phyloP scores from a whole-genome alignment of 192 early-diverging fungal species.

The Coemansia sp. region DNA sequence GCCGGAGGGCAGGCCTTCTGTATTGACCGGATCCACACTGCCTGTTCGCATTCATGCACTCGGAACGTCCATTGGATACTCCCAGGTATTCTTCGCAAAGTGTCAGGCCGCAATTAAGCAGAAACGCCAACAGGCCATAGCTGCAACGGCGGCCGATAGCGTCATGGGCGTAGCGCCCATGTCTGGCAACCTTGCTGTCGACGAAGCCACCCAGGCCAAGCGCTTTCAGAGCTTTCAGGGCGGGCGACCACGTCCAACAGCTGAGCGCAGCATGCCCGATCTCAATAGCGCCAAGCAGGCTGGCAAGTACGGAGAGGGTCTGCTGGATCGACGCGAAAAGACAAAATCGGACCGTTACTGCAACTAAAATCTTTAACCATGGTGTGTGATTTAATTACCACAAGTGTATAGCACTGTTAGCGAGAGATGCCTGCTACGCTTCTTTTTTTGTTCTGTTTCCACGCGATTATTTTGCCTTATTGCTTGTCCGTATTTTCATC shows the following conservation, averaged over 20 bases:
- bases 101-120: not conserved
- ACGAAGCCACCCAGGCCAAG: conserved; percentile 6
- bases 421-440: not conserved
- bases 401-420: not conserved
- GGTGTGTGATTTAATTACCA: not conserved
- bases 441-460: not conserved
- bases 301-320: conserved; percentile 7
- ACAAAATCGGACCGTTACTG: conserved; percentile 24
- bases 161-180: not conserved
- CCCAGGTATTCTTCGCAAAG: conserved; percentile 3
- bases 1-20: too few species aligned
- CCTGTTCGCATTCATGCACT: too few species aligned
- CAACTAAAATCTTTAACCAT: not conserved
- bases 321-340: conserved; percentile 22
- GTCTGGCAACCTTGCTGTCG: not conserved
- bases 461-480: not conserved
- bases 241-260: not conserved
- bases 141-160: not conserved
- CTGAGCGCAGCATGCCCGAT: not conserved
- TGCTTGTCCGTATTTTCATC: not conserved
- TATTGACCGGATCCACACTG: too few species aligned
- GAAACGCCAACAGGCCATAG: not conserved
- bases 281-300: not conserved
- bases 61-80: too few species aligned
- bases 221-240: conserved; percentile 20